phyloP scores from a whole-genome alignment of 2,329 filamentous ascomycete genomes.

The Sarocladiaceae sp. region DNA sequence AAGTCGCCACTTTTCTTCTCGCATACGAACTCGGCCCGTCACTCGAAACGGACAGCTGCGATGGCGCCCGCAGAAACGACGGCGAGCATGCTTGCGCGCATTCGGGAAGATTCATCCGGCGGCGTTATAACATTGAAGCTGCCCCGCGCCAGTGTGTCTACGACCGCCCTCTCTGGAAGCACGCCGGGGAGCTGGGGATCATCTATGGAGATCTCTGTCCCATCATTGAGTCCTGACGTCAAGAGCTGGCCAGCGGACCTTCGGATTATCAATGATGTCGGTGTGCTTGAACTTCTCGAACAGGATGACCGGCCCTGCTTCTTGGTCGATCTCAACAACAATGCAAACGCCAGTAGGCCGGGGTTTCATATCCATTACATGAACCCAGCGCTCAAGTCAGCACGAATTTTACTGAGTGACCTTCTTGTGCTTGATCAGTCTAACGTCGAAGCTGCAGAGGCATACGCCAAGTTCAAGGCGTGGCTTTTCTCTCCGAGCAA shows the following conservation, averaged over 20 bases:
- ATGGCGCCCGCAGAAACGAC: constrained; percentile 35
- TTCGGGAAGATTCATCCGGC: constrained; percentile 36
- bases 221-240: constrained; percentile 44
- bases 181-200: constrained; percentile 48
- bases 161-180: constrained; percentile 42
- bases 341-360: constrained; percentile 45
- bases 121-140: constrained; percentile 48
- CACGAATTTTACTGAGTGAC: constrained; percentile 18
- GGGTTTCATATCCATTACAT: constrained; percentile 59
- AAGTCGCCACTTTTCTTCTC: constrained; percentile 49
- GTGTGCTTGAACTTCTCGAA: constrained; percentile 67
- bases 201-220: constrained; percentile 45
- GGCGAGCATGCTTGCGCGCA: constrained; percentile 40
- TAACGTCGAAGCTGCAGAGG: constrained; percentile 33
- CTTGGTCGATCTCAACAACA: constrained; percentile 60
- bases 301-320: constrained; percentile 72
- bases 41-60: constrained; percentile 28
- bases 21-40: constrained; percentile 30
- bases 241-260: constrained; percentile 7
- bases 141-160: constrained; percentile 45
- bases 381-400: constrained; percentile 45
- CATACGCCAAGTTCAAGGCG: constrained; percentile 58
- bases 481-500: constrained; percentile 58
- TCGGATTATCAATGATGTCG: constrained; percentile 32
- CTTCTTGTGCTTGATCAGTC: constrained; percentile 46